A percentile compares a stretch with the other conserved stretches of the same genome.
Evolutionary conservation across 257 asterid genomes (phyloP).

Genomic region (Sherardia arvensis): DNA sequence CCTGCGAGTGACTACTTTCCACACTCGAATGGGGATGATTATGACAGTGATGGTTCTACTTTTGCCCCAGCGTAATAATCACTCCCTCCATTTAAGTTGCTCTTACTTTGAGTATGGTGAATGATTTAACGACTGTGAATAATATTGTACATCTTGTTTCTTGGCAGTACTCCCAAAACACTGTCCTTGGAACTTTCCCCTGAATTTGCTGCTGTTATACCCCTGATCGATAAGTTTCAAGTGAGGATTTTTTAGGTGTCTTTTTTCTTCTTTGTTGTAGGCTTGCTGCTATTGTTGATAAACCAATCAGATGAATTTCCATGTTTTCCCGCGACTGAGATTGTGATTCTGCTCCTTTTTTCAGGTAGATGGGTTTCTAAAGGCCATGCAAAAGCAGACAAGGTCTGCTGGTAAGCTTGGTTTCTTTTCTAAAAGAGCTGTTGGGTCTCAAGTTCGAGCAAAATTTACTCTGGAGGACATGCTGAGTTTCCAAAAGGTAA

Average conservation of each 20-base stretch:
- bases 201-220: constrained; percentile 87
- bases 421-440: constrained; percentile 76
- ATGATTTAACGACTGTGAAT: background rate
- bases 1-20: constrained; percentile 59
- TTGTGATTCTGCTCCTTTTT: constrained; percentile 11
- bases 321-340: background rate
- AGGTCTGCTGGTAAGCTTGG: constrained; percentile 77
- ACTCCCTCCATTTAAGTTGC: background rate
- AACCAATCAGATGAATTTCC: background rate
- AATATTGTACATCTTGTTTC: constrained; percentile 11
- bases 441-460: constrained; percentile 66
- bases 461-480: constrained; percentile 94
- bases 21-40: constrained; percentile 72
- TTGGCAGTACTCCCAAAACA: constrained; percentile 73
- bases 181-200: constrained; percentile 79
- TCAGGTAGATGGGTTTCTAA: constrained; percentile 90
- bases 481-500: constrained; percentile 92
- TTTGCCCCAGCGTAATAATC: constrained; percentile 64
- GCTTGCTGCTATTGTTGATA: background rate
- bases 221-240: constrained; percentile 88
- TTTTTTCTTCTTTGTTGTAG: background rate
- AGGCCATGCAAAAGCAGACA: constrained; percentile 95
- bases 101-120: background rate
- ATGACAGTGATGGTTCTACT: constrained; percentile 91
- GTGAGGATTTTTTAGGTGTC: constrained; percentile 20